Evolutionary conservation across 2,329 filamentous ascomycete species (phyloP), one percentile per base, ranked within the genome.

Genomic region (Penicillium paneum): DNA sequence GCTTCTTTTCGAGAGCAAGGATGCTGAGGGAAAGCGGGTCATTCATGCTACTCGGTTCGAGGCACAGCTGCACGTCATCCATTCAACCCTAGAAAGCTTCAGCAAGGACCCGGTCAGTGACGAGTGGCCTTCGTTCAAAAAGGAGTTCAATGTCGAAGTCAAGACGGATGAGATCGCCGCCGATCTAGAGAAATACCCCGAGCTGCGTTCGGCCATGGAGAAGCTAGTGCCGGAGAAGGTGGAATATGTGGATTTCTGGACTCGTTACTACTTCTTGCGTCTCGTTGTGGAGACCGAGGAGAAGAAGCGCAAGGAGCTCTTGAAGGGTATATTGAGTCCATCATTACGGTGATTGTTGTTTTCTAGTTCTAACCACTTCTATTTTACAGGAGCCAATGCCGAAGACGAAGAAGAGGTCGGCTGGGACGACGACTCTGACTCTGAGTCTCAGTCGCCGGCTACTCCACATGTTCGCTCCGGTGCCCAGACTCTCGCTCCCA

Each of bases 41-140:
- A 96, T 97, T 60, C 94, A 99, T 71, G 90, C 91, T 1, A 96
- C 91, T 48, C 83, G 94, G 57, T 93, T 97, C 69, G 94, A 99
- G 68, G 94, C 94, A 0, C 94, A 97, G 74, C 79, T 99, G 58
- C 93, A 99, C 70, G 91, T 96, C 32, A 92, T 99, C 56, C 94
- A 99, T 73, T 92, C 90, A 5, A 89, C 86, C 19, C 74, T 86
- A 36, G 88, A 94, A 58, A 90, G 86, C 64, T 96, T 97, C 74
- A 83, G 84, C 52, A 88, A 89, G 68, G 91, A 97, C 67, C 91
- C 92, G 0, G 81, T 83, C 8, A 86, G 86, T 45, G 80, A 83
- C 13, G 86, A 95, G 71, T 97, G 88, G 78, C 81, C 84, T 10
- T 72, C 78, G 5, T 97, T 92, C 86, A 81, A 82, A 52, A 79